Conservation (phyloP, 2,329 filamentous ascomycete genomes). For the Teratosphaeria viscida region DNA sequence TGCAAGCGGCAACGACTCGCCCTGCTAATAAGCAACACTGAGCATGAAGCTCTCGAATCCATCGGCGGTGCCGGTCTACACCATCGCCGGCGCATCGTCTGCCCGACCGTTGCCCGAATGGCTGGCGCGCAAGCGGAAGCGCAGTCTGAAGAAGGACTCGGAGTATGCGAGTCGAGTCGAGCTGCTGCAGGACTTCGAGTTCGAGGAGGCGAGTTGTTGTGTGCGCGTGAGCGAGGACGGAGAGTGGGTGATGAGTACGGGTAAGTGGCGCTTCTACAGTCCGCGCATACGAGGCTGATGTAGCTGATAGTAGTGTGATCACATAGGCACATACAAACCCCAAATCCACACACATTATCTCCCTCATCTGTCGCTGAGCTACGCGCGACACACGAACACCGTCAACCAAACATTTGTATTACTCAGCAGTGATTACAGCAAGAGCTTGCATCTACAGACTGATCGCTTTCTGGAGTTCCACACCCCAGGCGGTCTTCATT, state of each 20-base stretch:
- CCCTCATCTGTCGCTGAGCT: constrained; percentile 87
- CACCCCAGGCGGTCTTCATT: constrained; percentile 76
- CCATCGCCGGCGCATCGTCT: constrained; percentile 82
- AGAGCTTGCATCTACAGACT: constrained; percentile 85
- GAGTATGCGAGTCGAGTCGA: constrained; percentile 93
- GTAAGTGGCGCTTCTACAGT: constrained; percentile 34
- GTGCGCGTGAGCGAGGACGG: constrained; percentile 88
- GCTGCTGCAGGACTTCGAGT: constrained; percentile 92
- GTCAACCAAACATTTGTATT: constrained; percentile 87
- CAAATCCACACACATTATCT: constrained; percentile 96
- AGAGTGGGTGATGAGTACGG: constrained; percentile 93
- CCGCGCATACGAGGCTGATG: constrained; percentile 12
- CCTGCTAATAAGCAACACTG: neutral
- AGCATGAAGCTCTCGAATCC: constrained; percentile 73
- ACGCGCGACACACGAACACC: constrained; percentile 79
- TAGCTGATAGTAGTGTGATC: neutral
- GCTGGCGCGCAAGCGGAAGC: constrained; percentile 81
- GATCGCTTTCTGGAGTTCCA: constrained; percentile 91
- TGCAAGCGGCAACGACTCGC: neutral
- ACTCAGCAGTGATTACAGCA: constrained; percentile 82
- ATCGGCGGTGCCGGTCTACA: constrained; percentile 82
- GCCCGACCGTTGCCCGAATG: constrained; percentile 86
- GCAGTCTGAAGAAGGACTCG: constrained; percentile 80
- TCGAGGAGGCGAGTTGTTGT: constrained; percentile 88
- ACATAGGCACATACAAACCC: constrained; percentile 54